These are phyloP conservation scores for Syzygium syzygioides DNA, from an alignment of 441 rosid genomes.

Conservation along the genomic window DNA sequence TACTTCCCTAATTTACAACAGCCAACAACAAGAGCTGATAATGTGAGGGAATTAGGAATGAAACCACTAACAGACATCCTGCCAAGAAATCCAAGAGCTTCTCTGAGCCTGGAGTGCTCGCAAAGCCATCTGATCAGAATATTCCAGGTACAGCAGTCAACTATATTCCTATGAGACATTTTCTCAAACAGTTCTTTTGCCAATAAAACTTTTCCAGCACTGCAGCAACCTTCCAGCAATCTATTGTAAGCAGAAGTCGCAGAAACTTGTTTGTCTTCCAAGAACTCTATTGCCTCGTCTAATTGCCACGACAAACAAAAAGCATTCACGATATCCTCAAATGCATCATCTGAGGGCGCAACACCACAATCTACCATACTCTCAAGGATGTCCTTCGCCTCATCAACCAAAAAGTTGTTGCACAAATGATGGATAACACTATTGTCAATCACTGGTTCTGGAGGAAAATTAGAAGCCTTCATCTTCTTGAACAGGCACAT, in stretches of 20 bases:
- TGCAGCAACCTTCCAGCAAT: slow-evolving; percentile 40
- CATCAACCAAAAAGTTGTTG: slow-evolving; percentile 29
- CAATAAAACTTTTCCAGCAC: slow-evolving; percentile 21
- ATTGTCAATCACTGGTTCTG: slow-evolving; percentile 19
- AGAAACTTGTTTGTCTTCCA: slow-evolving; percentile 31
- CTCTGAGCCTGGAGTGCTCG: slow-evolving; percentile 22
- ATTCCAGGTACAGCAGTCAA: slow-evolving; percentile 46
- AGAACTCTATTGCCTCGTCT: slow-evolving; percentile 23
- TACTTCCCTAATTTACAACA: slow-evolving; percentile 24
- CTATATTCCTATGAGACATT: slow-evolving; percentile 29
- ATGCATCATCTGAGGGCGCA: slow-evolving; percentile 12
- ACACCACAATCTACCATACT: slow-evolving; percentile 29
- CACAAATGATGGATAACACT: slow-evolving; percentile 34
- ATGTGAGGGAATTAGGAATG: slow-evolving; percentile 31
- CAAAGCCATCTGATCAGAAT: slow-evolving; percentile 43
- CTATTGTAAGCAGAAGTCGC: slow-evolving; percentile 36
- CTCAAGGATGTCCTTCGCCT: slow-evolving; percentile 28
- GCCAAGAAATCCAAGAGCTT: slow-evolving; percentile 36
- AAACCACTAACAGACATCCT: slow-evolving; percentile 34
- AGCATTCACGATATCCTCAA: slow-evolving; percentile 28
- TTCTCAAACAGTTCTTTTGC: slow-evolving; percentile 31
- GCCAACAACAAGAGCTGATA: slow-evolving; percentile 41
- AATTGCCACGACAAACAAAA: slow-evolving; percentile 31
- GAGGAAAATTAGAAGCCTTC: slow-evolving; percentile 26
- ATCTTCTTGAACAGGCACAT: slow-evolving; percentile 33